phyloP scores from a whole-genome alignment of 2,329 filamentous ascomycete species.

The Trichoderma endophyticum region DNA sequence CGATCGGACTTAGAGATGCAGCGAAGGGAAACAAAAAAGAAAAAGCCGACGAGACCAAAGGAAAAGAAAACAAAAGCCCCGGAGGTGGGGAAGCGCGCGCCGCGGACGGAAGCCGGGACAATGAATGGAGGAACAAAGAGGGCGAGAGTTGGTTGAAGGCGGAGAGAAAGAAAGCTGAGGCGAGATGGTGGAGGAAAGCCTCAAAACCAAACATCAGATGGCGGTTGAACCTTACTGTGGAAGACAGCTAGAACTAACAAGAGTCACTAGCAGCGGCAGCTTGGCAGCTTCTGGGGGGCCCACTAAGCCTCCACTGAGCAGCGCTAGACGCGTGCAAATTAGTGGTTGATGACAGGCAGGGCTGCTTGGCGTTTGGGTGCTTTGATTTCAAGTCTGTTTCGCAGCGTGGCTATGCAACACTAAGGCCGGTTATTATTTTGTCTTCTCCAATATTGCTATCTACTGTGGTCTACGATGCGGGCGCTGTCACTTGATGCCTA shows the following conservation, averaged over 20 bases:
- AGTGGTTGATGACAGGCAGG: slow-evolving; percentile 1
- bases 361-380: background rate
- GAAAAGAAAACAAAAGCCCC: background rate
- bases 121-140: background rate
- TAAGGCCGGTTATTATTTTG: background rate
- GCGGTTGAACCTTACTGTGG: background rate
- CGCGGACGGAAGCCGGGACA: slow-evolving; percentile 5
- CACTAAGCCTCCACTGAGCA: background rate
- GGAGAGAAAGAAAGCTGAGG: background rate
- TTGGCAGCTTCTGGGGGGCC: background rate
- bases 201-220: background rate
- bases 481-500: too few relatives aligned
- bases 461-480: too few relatives aligned
- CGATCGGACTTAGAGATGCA: background rate
- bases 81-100: background rate
- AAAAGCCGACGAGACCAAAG: background rate
- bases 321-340: background rate
- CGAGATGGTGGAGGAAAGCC: background rate
- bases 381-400: background rate
- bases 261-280: background rate
- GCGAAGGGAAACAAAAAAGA: background rate
- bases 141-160: background rate
- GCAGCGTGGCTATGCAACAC: background rate
- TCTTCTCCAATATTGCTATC: background rate
- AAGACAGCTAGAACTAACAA: background rate